Evolutionary conservation across 2,329 filamentous ascomycete species (phyloP), one percentile per base, ranked within the genome.

Genomic region (Aureobasidium sp.): DNA sequence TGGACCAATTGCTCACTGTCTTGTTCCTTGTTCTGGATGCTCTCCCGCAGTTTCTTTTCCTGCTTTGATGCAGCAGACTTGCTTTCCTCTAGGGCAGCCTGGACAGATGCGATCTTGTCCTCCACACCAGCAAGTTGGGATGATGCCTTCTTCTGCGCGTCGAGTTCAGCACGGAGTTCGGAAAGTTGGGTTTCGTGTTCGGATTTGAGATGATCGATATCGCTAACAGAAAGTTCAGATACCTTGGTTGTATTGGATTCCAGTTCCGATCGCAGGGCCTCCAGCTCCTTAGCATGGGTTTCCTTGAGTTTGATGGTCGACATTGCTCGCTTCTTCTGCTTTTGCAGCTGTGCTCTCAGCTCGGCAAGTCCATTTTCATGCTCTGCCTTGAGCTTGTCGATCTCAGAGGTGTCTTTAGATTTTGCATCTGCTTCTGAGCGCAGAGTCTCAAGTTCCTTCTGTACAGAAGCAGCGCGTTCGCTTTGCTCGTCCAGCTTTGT

Each of bases 61-160:
- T 67, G 69, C 55, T 65, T 60, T 15, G 66, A 63, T 15, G 69
- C 69, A 42, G 61, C 38, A 27, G 47, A 27, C 62, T 67, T 70
- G 61, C 60, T 67, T 61, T 66, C 65, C 35, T 63, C 63, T 42
- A 70, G 57, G 5, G 68, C 69, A 54, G 69, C 65, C 55, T 72
- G 65, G 13, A 72, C 69, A 4, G 67, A 64, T 42, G 67, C 66
- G 27, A 72, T 70, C 64, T 70, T 69, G 15, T 61, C 59, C 21
- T 71, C 69, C 8, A 71, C 68, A 23, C 67, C 65, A 37, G 65
- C 63, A 11, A 71, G 65, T 35, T 60, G 61, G 6, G 65, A 64
- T 5, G 66, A 66, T n/a, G 60, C 64, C 17, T 66, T 65, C 33
- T 65, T 66, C 11, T 66, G 60, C 31, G 57, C 63, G n/a, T 68